Conservation (phyloP, 768 basidiomycete genomes). For the Leucocoprinus birnbaumii region DNA sequence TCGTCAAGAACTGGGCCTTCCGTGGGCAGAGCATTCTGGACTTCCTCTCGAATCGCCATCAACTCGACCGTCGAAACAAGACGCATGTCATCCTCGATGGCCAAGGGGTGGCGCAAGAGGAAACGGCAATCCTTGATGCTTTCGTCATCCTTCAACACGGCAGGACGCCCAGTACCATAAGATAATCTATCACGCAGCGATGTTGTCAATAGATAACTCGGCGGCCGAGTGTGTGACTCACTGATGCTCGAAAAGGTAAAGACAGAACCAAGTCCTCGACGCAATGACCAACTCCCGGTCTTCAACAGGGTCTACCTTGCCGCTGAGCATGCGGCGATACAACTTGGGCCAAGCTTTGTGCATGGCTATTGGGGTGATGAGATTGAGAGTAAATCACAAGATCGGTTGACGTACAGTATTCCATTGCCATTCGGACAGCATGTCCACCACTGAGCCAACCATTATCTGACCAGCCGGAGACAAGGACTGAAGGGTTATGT, state of each 20-base stretch:
- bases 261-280: constrained; percentile 88
- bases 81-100: constrained; percentile 92
- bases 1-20: constrained; percentile 71
- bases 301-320: constrained; percentile 51
- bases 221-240: constrained; percentile 34
- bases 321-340: constrained; percentile 70
- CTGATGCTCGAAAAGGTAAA: constrained; percentile 95
- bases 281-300: constrained; percentile 82
- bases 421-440: constrained; percentile 97
- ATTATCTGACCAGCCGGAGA: constrained; percentile 93
- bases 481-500: constrained; percentile 53
- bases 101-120: constrained; percentile 81
- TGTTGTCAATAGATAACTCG: not conserved
- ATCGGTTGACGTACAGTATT: constrained; percentile 61
- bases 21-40: constrained; percentile 78
- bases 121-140: constrained; percentile 80
- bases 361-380: constrained; percentile 50
- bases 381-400: not conserved
- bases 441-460: constrained; percentile 96
- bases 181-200: constrained; percentile 60
- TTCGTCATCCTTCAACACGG: constrained; percentile 90
- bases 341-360: constrained; percentile 91
- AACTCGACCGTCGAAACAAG: constrained; percentile 93
- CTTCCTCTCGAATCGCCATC: constrained; percentile 83
- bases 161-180: constrained; percentile 91